Evolutionary conservation across 2,329 filamentous ascomycete species (phyloP).

Genomic region (Mariannaea sp.): DNA sequence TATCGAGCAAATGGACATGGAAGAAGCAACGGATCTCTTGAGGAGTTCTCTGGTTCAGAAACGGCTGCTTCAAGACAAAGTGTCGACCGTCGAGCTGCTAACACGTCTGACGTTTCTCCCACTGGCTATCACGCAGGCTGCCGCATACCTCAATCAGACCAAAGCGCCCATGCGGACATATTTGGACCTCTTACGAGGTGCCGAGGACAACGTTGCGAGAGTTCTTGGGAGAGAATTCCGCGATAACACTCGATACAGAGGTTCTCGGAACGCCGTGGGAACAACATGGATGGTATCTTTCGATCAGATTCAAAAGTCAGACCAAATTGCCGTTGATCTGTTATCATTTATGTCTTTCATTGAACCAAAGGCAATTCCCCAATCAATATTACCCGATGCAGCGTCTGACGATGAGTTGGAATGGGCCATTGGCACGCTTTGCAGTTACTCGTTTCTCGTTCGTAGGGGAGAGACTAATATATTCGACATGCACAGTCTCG

Average conservation of each 20-base stretch:
- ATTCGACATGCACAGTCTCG: conserved; percentile 46
- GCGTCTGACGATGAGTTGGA: conserved; percentile 26
- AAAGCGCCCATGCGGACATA: conserved; percentile 39
- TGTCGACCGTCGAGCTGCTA: conserved; percentile 25
- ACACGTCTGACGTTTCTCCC: conserved; percentile 43
- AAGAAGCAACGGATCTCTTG: conserved; percentile 34
- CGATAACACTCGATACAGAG: conserved; percentile 40
- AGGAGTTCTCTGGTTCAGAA: conserved; percentile 19
- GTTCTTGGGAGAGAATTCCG: conserved; percentile 36
- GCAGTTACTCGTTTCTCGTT: conserved; percentile 41
- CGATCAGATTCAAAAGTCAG: conserved; percentile 39
- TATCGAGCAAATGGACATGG: conserved; percentile 3
- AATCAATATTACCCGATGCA: conserved; percentile 37
- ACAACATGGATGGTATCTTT: conserved; percentile 50
- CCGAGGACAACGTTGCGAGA: conserved; percentile 36
- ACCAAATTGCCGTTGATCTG: conserved; percentile 41
- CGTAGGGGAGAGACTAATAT: conserved; percentile 29
- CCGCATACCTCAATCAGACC: conserved; percentile 46
- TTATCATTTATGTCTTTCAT: conserved; percentile 48
- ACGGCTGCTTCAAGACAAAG: conserved; percentile 10
- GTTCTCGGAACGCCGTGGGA: conserved; percentile 43
- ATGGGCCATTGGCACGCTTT: conserved; percentile 40
- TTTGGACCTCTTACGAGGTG: conserved; percentile 39
- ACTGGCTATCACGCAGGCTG: conserved; percentile 45
- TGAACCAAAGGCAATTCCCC: conserved; percentile 46